Conservation (phyloP, 805 yeast species). For the Metschnikowia gruessii region DNA sequence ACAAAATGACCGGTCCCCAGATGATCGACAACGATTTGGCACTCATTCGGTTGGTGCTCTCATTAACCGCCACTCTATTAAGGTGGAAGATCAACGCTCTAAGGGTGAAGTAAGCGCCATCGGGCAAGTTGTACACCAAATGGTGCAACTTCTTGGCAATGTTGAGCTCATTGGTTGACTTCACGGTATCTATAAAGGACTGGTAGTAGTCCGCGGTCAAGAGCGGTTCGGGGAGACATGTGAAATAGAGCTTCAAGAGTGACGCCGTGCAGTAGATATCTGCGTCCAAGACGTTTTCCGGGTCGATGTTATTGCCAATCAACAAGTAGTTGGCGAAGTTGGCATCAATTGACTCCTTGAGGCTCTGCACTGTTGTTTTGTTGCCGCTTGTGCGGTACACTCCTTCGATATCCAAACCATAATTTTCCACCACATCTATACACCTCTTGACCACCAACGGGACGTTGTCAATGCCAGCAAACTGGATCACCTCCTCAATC, state of each 20-base stretch:
- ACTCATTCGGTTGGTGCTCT: conserved; percentile 73
- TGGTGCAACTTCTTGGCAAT: conserved; percentile 80
- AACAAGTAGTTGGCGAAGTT: conserved; percentile 64
- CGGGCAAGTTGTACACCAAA: conserved; percentile 85
- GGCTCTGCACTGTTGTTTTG: conserved; percentile 65
- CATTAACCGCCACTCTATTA: conserved; percentile 63
- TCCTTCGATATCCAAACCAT: conserved; percentile 86
- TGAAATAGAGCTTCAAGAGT: conserved; percentile 76
- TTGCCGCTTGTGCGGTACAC: conserved; percentile 86
- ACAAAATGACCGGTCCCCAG: conserved; percentile 91
- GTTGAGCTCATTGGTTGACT: conserved; percentile 40
- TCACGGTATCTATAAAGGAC: conserved; percentile 66
- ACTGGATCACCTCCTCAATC: conserved; percentile 69
- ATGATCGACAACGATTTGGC: conserved; percentile 78
- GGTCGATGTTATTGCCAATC: conserved; percentile 42
- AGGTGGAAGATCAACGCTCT: conserved; percentile 84
- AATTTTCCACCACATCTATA: conserved; percentile 77
- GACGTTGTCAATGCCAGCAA: conserved; percentile 82
- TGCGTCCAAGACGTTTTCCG: conserved; percentile 56
- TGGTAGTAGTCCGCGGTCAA: conserved; percentile 61
- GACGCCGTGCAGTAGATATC: conserved; percentile 90
- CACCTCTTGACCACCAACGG: conserved; percentile 89
- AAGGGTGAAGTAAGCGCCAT: conserved; percentile 90
- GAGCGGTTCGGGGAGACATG: conserved; percentile 83
- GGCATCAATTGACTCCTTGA: conserved; percentile 66